phyloP scores from a whole-genome alignment of 805 yeast genomes.

The Kodamaea neixiangensis region DNA sequence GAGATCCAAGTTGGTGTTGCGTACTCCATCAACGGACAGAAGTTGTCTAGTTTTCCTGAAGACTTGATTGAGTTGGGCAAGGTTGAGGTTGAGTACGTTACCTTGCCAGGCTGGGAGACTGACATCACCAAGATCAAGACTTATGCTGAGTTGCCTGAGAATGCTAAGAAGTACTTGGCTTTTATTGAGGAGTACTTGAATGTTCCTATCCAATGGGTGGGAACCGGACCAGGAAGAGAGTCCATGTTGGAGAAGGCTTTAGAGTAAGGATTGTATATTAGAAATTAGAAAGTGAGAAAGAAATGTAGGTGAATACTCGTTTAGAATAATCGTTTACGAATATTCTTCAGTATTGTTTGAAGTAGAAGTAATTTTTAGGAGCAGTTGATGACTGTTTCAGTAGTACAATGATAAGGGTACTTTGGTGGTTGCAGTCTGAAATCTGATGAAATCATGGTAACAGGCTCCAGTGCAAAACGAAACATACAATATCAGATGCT shows the following conservation, averaged over 20 bases:
- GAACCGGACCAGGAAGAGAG: conserved; percentile 97
- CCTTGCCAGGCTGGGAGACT: conserved; percentile 92
- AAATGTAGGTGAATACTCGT: too few relatives aligned
- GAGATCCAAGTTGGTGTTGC: conserved; percentile 87
- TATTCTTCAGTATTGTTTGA: not conserved
- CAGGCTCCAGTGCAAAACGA: too few relatives aligned
- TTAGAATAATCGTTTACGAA: too few relatives aligned
- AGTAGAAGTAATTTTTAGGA: too few relatives aligned
- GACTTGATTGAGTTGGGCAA: conserved; percentile 79
- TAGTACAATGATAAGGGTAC: too few relatives aligned
- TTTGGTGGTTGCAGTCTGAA: too few relatives aligned
- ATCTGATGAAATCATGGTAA: too few relatives aligned
- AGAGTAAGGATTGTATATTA: conserved; percentile 5
- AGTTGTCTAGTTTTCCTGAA: conserved; percentile 83
- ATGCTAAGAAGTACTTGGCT: conserved; percentile 80
- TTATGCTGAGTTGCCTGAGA: conserved; percentile 81
- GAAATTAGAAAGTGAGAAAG: conserved; percentile 1
- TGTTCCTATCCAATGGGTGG: conserved; percentile 94
- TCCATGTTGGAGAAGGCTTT: conserved; percentile 71
- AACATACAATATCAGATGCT: too few relatives aligned
- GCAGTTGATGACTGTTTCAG: too few relatives aligned
- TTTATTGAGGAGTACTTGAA: conserved; percentile 82
- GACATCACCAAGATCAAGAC: conserved; percentile 72
- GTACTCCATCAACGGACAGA: conserved; percentile 78
- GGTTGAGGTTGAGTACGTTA: conserved; percentile 89